phyloP scores from a whole-genome alignment of 2,329 filamentous ascomycete genomes.

The Geosmithia putterillii region DNA sequence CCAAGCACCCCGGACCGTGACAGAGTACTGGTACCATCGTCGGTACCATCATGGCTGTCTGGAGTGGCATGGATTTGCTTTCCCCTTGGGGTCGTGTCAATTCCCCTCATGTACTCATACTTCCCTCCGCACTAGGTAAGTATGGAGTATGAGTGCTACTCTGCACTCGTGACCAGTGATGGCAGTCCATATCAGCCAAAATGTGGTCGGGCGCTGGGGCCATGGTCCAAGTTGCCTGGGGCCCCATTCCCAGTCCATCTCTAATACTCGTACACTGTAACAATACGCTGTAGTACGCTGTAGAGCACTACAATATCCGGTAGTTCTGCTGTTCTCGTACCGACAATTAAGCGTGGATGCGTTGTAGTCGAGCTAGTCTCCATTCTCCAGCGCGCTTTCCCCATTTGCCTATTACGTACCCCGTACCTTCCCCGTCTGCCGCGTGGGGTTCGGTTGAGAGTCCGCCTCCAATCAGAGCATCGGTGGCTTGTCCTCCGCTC shows the following conservation, averaged over 20 bases:
- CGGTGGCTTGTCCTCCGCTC: not conserved
- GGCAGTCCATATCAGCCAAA: no score
- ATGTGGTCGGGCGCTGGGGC: no score
- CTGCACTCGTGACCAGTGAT: not conserved
- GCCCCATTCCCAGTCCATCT: no score
- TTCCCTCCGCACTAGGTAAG: not conserved
- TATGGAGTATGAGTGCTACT: no score
- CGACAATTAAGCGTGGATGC: no score
- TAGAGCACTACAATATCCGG: no score
- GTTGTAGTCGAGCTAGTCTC: no score
- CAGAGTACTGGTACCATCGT: not conserved
- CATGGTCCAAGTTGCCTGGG: no score
- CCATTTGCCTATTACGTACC: not conserved
- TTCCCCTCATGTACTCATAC: not conserved
- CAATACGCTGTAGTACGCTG: no score
- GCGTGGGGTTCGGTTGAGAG: not conserved
- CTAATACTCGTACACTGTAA: no score
- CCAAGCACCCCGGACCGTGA: not conserved
- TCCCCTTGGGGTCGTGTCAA: not conserved
- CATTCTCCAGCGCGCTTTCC: not conserved
- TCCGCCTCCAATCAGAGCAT: not conserved
- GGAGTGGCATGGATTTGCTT: no score
- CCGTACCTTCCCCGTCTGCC: not conserved
- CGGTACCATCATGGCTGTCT: not conserved
- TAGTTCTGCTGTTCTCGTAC: no score